These are phyloP conservation scores for Nakazawaea wyomingensis DNA, from an alignment of 805 yeast genomes.

Conservation along the genomic window DNA sequence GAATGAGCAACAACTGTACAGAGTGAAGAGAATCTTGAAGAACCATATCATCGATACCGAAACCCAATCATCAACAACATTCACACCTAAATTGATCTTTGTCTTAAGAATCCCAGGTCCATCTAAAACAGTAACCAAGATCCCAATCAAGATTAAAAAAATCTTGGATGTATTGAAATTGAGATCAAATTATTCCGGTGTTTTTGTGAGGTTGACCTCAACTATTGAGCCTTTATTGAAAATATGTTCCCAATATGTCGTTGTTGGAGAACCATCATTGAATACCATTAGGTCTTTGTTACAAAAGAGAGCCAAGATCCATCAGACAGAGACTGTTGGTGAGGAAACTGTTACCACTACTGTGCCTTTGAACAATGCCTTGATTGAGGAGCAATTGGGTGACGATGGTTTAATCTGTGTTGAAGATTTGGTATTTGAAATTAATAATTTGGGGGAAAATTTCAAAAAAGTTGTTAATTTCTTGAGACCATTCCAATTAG, in stretches of 20 bases:
- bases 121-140: conserved; percentile 42
- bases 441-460: conserved; percentile 55
- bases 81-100: conserved; percentile 47
- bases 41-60: conserved; percentile 20
- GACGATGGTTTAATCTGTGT: conserved; percentile 70
- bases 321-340: conserved; percentile 26
- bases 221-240: conserved; percentile 59
- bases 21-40: conserved; percentile 51
- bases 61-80: not conserved
- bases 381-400: conserved; percentile 68
- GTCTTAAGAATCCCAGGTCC: conserved; percentile 67
- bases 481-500: conserved; percentile 65
- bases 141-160: conserved; percentile 60
- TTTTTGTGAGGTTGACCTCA: conserved; percentile 59
- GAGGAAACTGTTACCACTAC: conserved; percentile 24
- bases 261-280: conserved; percentile 71
- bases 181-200: conserved; percentile 57
- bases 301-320: conserved; percentile 69
- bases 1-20: conserved; percentile 59
- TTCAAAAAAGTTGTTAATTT: conserved; percentile 59
- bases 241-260: conserved; percentile 66
- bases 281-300: conserved; percentile 65
- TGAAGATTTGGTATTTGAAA: conserved; percentile 75
- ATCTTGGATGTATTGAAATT: conserved; percentile 60
- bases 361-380: conserved; percentile 59